Conservation (phyloP, 2,329 filamentous ascomycete species). For the Pestalotiopsis fici region DNA sequence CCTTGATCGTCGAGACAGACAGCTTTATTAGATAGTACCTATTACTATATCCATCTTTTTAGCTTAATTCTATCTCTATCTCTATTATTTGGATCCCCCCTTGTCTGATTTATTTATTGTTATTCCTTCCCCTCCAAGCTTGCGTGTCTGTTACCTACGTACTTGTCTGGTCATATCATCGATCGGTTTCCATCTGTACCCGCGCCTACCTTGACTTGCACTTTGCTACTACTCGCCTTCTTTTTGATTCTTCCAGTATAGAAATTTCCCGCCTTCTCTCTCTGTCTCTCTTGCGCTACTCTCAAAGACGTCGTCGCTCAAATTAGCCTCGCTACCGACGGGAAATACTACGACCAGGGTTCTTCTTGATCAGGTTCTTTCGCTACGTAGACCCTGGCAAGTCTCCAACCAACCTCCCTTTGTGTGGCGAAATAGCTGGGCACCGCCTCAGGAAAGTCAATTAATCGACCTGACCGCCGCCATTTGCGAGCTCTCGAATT, state of each 20-base stretch:
- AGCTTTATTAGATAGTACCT: not conserved
- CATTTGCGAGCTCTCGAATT: slow-evolving; percentile 12
- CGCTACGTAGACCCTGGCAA: not conserved
- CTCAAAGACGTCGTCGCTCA: too few relatives aligned
- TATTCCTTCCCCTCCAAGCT: not conserved
- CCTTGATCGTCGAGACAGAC: not conserved
- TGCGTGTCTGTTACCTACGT: not conserved
- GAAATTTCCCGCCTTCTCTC: too few relatives aligned
- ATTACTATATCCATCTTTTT: not conserved
- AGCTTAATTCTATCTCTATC: not conserved
- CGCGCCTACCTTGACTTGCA: not conserved
- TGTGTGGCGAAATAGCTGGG: slow-evolving; percentile 10
- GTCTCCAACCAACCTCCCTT: not conserved
- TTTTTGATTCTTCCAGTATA: not conserved
- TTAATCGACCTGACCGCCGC: slow-evolving; percentile 2
- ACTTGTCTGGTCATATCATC: too few relatives aligned
- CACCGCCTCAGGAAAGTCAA: slow-evolving; percentile 15
- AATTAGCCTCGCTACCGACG: too few relatives aligned
- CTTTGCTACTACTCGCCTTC: not conserved
- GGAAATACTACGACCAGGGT: not conserved
- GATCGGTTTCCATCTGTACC: not conserved
- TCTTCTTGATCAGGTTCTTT: not conserved
- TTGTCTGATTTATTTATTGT: not conserved
- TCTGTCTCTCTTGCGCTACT: not conserved
- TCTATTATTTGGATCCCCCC: not conserved